Base-by-base conservation (phyloP, 495 filamentous ascomycete genomes). In the Talaromyces proteolyticus region DNA sequence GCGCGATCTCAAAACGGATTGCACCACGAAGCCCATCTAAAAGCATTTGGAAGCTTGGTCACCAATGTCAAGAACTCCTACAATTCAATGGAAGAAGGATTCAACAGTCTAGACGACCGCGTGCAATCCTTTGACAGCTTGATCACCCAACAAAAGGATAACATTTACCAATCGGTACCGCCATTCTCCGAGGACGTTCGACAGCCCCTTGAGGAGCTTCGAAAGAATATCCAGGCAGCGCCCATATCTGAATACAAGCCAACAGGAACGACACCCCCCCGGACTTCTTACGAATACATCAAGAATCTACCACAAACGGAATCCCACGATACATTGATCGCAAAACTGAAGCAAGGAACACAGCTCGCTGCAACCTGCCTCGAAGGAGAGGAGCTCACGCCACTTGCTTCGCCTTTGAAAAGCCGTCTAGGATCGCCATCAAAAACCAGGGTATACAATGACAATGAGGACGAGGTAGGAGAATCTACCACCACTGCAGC, bases 241-340 rank as follows among this genome's bases (percentile, higher is more conserved):
- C 62, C 70, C 8, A 65, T 97, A 20, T 76, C 80, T 48, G 89
- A 96, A 61, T 96, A 96, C 58, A 62, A 74, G 6, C 79, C 86
- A 0, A 97, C 93, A 0, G 93, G 92, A 26, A 74, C 79, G n/a
- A 95, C 93, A 0, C 93, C 93, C 0, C 76, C 85, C 55, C 91
- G 90, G 63, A 70, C 71, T 8, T 67, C 74, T 26, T 98, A 96
- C 60, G 68, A 81, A 5, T 95, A 88, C 60, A 86, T 87, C 1
- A 84, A 80, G 0, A 67, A 69, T 2, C 74, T 98, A 4, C 93
- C 93, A 2, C 80, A 80, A 3, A 97, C 93, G 0, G 80, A 81
- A 50, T 54, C 79, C 0, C 87, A 91, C 58, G 87, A 88, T 0
- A 68, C 67, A 16, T 63, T 94, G 38, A 71, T 89, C 42, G 75